Conservation (phyloP, 805 yeast species). For the Myxozyma melibiosi region DNA sequence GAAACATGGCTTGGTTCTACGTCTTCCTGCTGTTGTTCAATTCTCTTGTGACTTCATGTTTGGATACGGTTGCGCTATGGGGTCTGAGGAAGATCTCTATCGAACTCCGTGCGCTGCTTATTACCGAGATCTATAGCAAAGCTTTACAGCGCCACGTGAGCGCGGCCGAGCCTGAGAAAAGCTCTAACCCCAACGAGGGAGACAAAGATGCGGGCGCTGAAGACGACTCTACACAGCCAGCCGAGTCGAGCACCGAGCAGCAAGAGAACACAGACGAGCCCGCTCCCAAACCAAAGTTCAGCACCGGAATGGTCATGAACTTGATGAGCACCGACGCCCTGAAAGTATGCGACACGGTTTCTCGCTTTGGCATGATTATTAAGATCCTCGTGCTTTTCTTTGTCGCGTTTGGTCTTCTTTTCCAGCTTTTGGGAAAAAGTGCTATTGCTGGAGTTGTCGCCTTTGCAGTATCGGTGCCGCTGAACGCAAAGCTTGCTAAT, state of each 20-base stretch:
- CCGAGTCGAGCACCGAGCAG: not conserved
- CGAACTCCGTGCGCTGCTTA: conserved; percentile 80
- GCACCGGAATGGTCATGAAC: conserved; percentile 46
- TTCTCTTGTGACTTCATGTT: conserved; percentile 47
- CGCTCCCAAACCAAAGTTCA: not conserved
- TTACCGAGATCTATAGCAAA: conserved; percentile 88
- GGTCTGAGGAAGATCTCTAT: conserved; percentile 90
- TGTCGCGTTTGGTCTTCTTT: conserved; percentile 10
- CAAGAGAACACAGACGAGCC: conserved; percentile 54
- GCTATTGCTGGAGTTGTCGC: conserved; percentile 15
- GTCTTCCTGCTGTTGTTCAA: conserved; percentile 74
- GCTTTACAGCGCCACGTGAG: conserved; percentile 78
- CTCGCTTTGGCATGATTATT: conserved; percentile 42
- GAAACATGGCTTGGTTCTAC: conserved; percentile 59
- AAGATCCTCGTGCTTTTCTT: conserved; percentile 34
- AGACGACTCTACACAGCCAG: conserved; percentile 1
- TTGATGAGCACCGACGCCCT: conserved; percentile 57
- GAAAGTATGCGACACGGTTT: conserved; percentile 5
- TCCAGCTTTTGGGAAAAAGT: conserved; percentile 11
- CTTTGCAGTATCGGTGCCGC: conserved; percentile 50
- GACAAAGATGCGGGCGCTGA: too few species aligned
- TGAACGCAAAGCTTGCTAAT: conserved; percentile 67
- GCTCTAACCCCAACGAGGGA: conserved; percentile 61
- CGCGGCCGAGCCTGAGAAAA: conserved; percentile 17
- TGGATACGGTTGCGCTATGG: conserved; percentile 77